Base-by-base conservation (phyloP, 2,329 filamentous ascomycete genomes). In the Scedosporium apiospermum region DNA sequence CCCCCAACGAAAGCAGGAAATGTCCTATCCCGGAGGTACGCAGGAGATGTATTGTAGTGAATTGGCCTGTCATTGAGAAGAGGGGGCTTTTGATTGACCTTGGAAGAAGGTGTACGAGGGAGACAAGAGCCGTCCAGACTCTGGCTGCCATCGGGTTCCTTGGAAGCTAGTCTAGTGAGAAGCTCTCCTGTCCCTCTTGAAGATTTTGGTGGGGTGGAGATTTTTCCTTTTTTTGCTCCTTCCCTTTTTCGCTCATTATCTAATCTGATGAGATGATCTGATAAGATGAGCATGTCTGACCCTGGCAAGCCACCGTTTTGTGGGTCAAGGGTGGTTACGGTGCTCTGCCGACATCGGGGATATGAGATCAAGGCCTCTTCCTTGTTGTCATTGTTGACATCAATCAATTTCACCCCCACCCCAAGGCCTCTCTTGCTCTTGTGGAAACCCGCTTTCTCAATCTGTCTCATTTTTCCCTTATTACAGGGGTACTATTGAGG, bases 221-320 rank as follows among this genome's bases (percentile, higher is more conserved):
- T 55, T 10, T 49, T 55, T 30, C 27, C 4, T 23, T 23, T 14
- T 23, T 55, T 55, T 14, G 51, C 18, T 23, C 51, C 21, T 55
- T 55, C 18, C 51, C 21, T 23, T 38, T 51, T 53, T 61, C 9
- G 16, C 16, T 23, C 6, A 18, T 34, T 27, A 7, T 7, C 34
- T 64, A 70, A 75, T 75, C 71, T 77, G 75, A 77, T 77, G 74
- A 74, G 75, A 77, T 77, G 67, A 77, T 77, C 75, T 71, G 75
- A 77, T 77, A 75, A 77, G 75, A 77, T 77, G 51, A 30, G 6
- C n/a, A 51, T 51, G n/a, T 23, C 46, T 51, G 46, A 18, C 21
- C 46, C 46, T 51, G 16, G 21, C 16, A 51, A 23, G n/a, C 46
- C 21, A 51, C n/a, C 46, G n/a, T 23, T 51, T 51, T 21, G 6